Evolutionary conservation across 1,139 yeast genomes (phyloP), one percentile per base, ranked within the genome.

Genomic region (Trichomonascaceae sp.): DNA sequence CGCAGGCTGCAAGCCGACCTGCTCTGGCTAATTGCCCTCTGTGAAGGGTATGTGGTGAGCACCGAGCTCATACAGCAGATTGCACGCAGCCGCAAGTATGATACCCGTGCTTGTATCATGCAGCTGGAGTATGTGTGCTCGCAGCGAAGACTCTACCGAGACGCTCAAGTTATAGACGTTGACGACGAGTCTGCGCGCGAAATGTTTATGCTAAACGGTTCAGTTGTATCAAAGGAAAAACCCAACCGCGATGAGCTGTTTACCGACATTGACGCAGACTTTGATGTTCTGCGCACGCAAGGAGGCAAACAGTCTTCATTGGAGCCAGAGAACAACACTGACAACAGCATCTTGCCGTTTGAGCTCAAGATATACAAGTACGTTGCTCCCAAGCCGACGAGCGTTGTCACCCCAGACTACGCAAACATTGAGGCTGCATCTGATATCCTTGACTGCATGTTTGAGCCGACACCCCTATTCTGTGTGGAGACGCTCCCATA

Each of bases 61-160:
- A 45, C 51, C 2, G 42, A 44, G 0, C 47, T 59, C 0, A 44
- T 77, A 5, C 50, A 51, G 0, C 34, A 45, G 1, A 41, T 76
- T 0, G 50, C 72, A 0, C 43, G 50, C 14, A 52, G 54, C 1
- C 46, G 51, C 29, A 43, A 58, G 8, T 50, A 51, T 29, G 92
- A 81, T 50, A 50, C 82, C 14, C 59, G 93, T 32, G 62, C 61
- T 37, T 62, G 71, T 17, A 51, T 82, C 8, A 61, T 67, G 50
- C 59, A 62, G 4, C 59, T 78, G 27, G 92, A 82, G 49, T 1
- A 37, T 43, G 18, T 32, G 54, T 13, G 51, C 47, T 2, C 29
- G 53, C 4, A 50, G 56, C 34, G 30, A 39, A 6, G 41, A 38
- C 5, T n/a, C n/a, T n/a, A n/a, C n/a, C n/a, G n/a, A n/a, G n/a